Conservation (phyloP, 1,139 yeast genomes). For the Arxiozyma telluris region DNA sequence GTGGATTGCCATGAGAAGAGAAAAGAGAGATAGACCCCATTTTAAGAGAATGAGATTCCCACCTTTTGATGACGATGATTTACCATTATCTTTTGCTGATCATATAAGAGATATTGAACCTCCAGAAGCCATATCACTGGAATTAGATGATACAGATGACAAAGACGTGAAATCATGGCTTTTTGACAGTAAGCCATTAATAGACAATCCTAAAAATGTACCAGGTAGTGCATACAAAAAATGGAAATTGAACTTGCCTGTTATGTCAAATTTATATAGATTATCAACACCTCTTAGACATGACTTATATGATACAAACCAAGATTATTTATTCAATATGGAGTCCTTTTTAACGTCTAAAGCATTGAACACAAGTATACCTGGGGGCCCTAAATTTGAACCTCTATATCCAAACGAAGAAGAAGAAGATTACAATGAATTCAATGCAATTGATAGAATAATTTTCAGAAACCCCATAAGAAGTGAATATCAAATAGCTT, state of each 20-base stretch:
- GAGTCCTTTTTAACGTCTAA: constrained; percentile 82
- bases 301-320: constrained; percentile 43
- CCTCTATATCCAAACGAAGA: constrained; percentile 67
- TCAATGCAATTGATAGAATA: constrained; percentile 78
- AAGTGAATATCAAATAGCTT: constrained; percentile 80
- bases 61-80: constrained; percentile 96
- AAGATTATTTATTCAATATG: constrained; percentile 62
- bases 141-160: constrained; percentile 54
- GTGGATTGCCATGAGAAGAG: constrained; percentile 91
- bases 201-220: constrained; percentile 45
- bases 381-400: constrained; percentile 96
- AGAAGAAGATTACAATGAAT: constrained; percentile 80
- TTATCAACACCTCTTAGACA: constrained; percentile 65
- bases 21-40: constrained; percentile 81
- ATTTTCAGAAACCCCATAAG: constrained; percentile 69
- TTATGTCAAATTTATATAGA: constrained; percentile 58
- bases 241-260: constrained; percentile 58
- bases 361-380: constrained; percentile 75
- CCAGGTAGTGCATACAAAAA: constrained; percentile 65
- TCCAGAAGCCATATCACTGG: constrained; percentile 57
- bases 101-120: constrained; percentile 68
- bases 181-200: constrained; percentile 67
- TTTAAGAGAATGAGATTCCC: constrained; percentile 91
- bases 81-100: constrained; percentile 76
- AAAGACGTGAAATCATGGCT: constrained; percentile 62